Evolutionary conservation across 352 stramenopile species (phyloP).

Genomic region (Elongisporangium anandrum): DNA sequence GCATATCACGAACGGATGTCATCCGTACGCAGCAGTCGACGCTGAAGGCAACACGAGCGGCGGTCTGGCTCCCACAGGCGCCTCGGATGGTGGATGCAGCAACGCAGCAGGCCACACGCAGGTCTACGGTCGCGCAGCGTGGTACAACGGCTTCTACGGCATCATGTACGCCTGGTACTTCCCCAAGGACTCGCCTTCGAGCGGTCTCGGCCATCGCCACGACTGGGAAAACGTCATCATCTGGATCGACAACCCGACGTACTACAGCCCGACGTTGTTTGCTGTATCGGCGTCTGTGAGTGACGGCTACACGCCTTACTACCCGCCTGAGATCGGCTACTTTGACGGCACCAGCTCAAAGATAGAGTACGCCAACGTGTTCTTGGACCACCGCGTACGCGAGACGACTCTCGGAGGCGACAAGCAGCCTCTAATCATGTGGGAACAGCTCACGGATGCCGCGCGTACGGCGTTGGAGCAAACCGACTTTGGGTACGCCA

Average conservation of each 20-base stretch:
- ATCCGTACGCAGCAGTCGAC: constrained; percentile 28
- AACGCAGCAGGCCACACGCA: constrained; percentile 16
- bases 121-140: constrained; percentile 13
- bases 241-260: constrained; percentile 22
- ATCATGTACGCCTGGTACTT: constrained; percentile 38
- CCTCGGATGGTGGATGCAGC: constrained; percentile 19
- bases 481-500: constrained; percentile 18
- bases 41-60: constrained; percentile 18
- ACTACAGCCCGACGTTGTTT: constrained; percentile 10
- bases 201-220: constrained; percentile 26
- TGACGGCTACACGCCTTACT: constrained; percentile 18
- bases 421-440: constrained; percentile 18
- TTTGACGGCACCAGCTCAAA: constrained; percentile 17
- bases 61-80: constrained; percentile 21
- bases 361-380: constrained; percentile 18
- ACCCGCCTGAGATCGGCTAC: constrained; percentile 11
- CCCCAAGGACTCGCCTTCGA: constrained; percentile 28
- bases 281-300: constrained; percentile 13
- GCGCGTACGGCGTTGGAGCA: constrained; percentile 15
- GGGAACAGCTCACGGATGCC: constrained; percentile 15
- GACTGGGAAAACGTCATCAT: constrained; percentile 40
- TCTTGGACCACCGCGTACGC: constrained; percentile 13
- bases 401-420: constrained; percentile 13
- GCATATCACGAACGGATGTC: constrained; percentile 27
- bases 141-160: constrained; percentile 15